Evolutionary conservation across 2,329 filamentous ascomycete species (phyloP).

Genomic region (Aspergillus fijiensis): DNA sequence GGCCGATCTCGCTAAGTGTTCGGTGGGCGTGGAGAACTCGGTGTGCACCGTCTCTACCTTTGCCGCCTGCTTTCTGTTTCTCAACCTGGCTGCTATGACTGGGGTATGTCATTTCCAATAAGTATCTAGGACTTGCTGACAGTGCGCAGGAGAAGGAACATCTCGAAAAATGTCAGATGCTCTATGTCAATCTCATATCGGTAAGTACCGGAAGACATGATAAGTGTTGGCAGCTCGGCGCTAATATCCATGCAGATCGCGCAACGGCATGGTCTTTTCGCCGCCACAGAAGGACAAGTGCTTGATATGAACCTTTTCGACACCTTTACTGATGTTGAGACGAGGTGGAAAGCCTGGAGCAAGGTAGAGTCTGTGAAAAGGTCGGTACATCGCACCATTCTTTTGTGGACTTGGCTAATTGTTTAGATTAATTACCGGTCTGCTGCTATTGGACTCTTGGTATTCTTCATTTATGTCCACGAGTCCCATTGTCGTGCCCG

Average conservation of each 20-base stretch:
- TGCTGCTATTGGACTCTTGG: slow-evolving; percentile 50
- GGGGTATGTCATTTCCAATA: slow-evolving; percentile 29
- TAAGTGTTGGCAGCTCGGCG: background rate
- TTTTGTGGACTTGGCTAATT: background rate
- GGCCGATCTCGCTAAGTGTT: slow-evolving; percentile 45
- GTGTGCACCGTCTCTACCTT: slow-evolving; percentile 48
- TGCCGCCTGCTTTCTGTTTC: slow-evolving; percentile 49
- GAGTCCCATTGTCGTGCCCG: slow-evolving; percentile 48
- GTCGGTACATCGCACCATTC: slow-evolving; percentile 29
- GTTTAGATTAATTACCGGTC: slow-evolving; percentile 45
- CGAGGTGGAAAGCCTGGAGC: slow-evolving; percentile 54
- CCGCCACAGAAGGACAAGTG: slow-evolving; percentile 46
- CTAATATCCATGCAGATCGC: slow-evolving; percentile 34
- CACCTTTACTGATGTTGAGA: slow-evolving; percentile 44
- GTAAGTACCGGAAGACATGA: slow-evolving; percentile 20
- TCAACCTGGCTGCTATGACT: slow-evolving; percentile 52
- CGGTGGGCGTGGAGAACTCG: slow-evolving; percentile 41
- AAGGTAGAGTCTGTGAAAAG: slow-evolving; percentile 54
- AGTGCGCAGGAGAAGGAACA: slow-evolving; percentile 39
- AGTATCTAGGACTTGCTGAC: background rate
- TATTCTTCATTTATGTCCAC: slow-evolving; percentile 50
- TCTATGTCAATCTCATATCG: slow-evolving; percentile 52
- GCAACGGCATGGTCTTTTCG: slow-evolving; percentile 53
- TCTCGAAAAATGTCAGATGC: slow-evolving; percentile 51
- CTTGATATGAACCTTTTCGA: slow-evolving; percentile 46